These are phyloP conservation scores for Phytophthora ramorum DNA, from an alignment of 352 stramenopile species.

Conservation along the genomic window DNA sequence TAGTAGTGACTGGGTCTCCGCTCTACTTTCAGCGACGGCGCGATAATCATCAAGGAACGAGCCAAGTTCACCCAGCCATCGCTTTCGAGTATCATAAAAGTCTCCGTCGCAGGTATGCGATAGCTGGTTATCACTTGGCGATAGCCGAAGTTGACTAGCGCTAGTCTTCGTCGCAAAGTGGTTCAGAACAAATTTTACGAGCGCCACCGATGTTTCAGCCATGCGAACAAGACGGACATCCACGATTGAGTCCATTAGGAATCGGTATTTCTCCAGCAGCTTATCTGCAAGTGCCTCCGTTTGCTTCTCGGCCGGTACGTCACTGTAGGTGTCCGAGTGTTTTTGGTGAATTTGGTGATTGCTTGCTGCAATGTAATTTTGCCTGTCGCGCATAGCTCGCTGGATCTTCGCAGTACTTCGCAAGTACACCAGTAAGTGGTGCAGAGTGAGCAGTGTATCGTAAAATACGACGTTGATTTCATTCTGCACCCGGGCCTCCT, in stretches of 20 bases:
- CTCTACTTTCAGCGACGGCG: constrained; percentile 19
- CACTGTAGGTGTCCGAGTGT: constrained; percentile 7
- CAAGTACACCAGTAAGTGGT: constrained; percentile 69
- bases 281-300: constrained; percentile 49
- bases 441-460: constrained; percentile 68
- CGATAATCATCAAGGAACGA: constrained; percentile 44
- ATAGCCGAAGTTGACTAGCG: constrained; percentile 9
- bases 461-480: constrained; percentile 77
- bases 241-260: constrained; percentile 75
- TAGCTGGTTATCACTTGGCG: constrained; percentile 29
- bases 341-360: constrained; percentile 23
- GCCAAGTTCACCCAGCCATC: constrained; percentile 20
- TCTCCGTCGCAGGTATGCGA: constrained; percentile 17
- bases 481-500: constrained; percentile 70
- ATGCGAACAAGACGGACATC: constrained; percentile 66
- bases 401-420: constrained; percentile 37
- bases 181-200: constrained; percentile 67
- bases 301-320: constrained; percentile 42
- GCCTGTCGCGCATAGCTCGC: constrained; percentile 17
- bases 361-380: constrained; percentile 35
- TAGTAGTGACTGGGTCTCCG: constrained; percentile 30
- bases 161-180: constrained; percentile 40
- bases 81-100: constrained; percentile 23
- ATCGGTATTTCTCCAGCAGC: constrained; percentile 66
- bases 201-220: constrained; percentile 57